A percentile compares a stretch with the other conserved stretches of the same genome.
phyloP scores from a whole-genome alignment of 75 land plant genomes.

The Adiantum capillusveneris region DNA sequence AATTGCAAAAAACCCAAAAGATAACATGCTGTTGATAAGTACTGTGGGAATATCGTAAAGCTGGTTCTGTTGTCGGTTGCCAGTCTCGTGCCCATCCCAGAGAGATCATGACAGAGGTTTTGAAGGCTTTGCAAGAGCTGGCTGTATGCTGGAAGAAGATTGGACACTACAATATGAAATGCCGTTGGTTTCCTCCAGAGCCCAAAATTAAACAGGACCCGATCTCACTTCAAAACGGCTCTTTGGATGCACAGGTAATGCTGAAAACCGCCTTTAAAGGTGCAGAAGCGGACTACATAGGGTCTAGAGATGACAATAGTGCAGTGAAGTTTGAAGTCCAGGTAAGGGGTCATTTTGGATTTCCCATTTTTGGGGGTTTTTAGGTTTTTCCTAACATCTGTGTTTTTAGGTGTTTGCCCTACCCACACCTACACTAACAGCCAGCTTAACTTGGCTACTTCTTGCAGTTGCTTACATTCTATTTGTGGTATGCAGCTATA shows the following conservation, averaged over 20 bases:
- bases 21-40: too few species aligned
- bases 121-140: slow-evolving; percentile 74
- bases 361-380: too few species aligned
- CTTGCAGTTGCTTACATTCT: too few species aligned
- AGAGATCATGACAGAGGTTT: slow-evolving; percentile 83
- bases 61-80: too few species aligned
- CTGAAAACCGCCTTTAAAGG: slow-evolving; percentile 23
- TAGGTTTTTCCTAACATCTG: too few species aligned
- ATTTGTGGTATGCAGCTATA: slow-evolving; percentile 42
- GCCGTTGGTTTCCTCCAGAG: slow-evolving; percentile 55
- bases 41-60: too few species aligned
- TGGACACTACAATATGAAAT: slow-evolving; percentile 86
- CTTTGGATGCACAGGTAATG: slow-evolving; percentile 6
- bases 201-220: slow-evolving; percentile 17
- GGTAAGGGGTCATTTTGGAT: slow-evolving; percentile 26
- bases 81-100: slow-evolving; percentile 88
- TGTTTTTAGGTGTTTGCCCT: too few species aligned
- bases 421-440: too few species aligned
- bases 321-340: slow-evolving; percentile 82
- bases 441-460: too few species aligned
- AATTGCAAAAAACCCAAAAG: too few species aligned
- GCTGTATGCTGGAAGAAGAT: slow-evolving; percentile 83
- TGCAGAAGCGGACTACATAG: slow-evolving; percentile 18
- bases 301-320: slow-evolving; percentile 16
- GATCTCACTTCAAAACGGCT: slow-evolving; percentile 8